A percentile compares a stretch with the other conserved stretches of the same genome.
phyloP scores from a whole-genome alignment of 179 eudicot species.

The Gypsophila paniculata region DNA sequence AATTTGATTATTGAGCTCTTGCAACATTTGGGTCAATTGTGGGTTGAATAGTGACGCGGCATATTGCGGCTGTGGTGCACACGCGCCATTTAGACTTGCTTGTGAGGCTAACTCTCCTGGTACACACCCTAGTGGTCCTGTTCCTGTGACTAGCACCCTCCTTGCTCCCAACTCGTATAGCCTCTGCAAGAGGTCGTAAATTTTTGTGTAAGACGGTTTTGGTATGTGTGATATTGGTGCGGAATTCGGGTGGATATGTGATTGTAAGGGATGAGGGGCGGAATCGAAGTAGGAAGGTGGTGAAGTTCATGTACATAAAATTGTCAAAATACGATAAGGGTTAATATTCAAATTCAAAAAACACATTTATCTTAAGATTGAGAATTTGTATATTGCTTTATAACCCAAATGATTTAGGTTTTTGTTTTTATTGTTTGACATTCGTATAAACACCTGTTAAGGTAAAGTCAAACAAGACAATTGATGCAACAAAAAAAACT shows the following conservation, averaged over 20 bases:
- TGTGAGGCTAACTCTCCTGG: conserved; percentile 37
- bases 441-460: background rate
- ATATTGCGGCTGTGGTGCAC: conserved; percentile 30
- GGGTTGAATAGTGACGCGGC: conserved; percentile 39
- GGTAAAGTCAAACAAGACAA: background rate
- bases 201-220: background rate
- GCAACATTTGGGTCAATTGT: conserved; percentile 29
- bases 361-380: no score
- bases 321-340: no score
- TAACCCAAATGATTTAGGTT: no score
- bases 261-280: no score
- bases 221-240: no score
- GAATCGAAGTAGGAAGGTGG: no score
- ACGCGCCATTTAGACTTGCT: conserved; percentile 26
- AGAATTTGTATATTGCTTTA: no score
- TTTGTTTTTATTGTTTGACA: no score
- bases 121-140: conserved; percentile 45
- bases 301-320: no score
- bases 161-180: conserved; percentile 40
- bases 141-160: conserved; percentile 39
- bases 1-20: conserved; percentile 25
- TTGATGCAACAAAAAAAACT: no score
- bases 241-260: no score
- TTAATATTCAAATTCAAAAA: no score
- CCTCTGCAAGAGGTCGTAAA: conserved; percentile 22